phyloP scores from a whole-genome alignment of 2,329 filamentous ascomycete genomes.

The Aureobasidium sp. region DNA sequence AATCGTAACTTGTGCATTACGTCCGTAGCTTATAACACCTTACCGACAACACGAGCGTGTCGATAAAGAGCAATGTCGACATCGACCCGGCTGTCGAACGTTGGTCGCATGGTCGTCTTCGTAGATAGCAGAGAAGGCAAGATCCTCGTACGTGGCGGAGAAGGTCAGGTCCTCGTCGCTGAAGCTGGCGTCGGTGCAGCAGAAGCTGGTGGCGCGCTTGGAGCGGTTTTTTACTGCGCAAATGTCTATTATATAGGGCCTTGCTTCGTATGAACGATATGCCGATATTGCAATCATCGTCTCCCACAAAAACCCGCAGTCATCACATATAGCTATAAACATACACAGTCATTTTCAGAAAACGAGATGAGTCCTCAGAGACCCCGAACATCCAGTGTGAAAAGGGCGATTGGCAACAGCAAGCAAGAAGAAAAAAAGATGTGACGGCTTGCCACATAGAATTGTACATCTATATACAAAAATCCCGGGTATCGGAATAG shows the following conservation, averaged over 20 bases:
- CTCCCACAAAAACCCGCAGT: too few relatives aligned
- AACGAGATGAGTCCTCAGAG: background rate
- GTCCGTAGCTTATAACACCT: background rate
- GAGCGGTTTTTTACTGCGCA: too few relatives aligned
- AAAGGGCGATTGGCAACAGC: background rate
- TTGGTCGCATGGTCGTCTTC: background rate
- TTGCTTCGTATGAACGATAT: too few relatives aligned
- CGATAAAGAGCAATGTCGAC: background rate
- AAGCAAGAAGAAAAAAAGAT: background rate
- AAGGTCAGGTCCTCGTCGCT: background rate
- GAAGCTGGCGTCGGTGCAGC: background rate
- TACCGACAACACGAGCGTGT: background rate
- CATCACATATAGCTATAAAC: too few relatives aligned
- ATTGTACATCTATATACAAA: background rate
- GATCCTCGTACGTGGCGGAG: background rate
- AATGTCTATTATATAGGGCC: too few relatives aligned
- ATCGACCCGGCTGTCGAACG: background rate
- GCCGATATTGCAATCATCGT: too few relatives aligned
- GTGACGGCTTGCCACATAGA: background rate
- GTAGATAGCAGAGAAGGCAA: background rate
- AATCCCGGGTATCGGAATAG: slow-evolving; percentile 1
- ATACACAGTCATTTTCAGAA: too few relatives aligned
- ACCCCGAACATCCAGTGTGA: background rate
- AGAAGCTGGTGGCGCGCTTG: background rate
- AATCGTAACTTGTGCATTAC: background rate